Evolutionary conservation across 2,329 filamentous ascomycete genomes (phyloP).

Genomic region (Arthrobotrys megalospora): DNA sequence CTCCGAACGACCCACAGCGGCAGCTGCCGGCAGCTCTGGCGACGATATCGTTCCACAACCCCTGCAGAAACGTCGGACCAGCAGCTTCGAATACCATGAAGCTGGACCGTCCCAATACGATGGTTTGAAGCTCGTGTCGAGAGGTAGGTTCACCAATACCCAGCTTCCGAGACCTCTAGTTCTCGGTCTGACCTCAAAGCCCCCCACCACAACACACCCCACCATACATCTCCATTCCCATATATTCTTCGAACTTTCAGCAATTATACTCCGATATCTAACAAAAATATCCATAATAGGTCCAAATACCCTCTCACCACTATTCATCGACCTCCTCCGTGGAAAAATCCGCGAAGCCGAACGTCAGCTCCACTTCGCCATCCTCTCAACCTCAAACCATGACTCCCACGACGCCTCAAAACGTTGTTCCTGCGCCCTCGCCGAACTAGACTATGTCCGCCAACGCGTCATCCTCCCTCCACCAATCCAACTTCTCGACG

Average conservation of each 20-base stretch:
- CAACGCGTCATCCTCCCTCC: slow-evolving; percentile 48
- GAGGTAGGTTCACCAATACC: slow-evolving; percentile 22
- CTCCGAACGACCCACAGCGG: slow-evolving; percentile 9
- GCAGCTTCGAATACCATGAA: slow-evolving; percentile 56
- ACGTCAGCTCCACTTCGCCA: slow-evolving; percentile 56
- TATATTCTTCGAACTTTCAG: background rate
- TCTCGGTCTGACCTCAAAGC: background rate
- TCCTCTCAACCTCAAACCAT: slow-evolving; percentile 42
- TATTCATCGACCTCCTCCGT: slow-evolving; percentile 52
- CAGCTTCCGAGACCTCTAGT: background rate
- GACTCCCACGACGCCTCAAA: slow-evolving; percentile 57
- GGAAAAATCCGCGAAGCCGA: slow-evolving; percentile 58
- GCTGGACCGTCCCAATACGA: slow-evolving; percentile 58
- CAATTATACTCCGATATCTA: background rate
- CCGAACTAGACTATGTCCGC: slow-evolving; percentile 56
- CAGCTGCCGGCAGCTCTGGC: background rate
- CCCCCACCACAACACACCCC: slow-evolving; percentile 30
- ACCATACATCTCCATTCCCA: slow-evolving; percentile 2
- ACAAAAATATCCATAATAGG: background rate
- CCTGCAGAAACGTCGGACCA: slow-evolving; percentile 53
- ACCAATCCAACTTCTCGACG: slow-evolving; percentile 54
- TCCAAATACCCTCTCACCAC: slow-evolving; percentile 25
- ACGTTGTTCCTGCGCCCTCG: slow-evolving; percentile 56
- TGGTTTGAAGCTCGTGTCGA: slow-evolving; percentile 37
- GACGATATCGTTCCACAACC: slow-evolving; percentile 27